Percentiles rank a stretch among this genome's conserved stretches.
Conservation (phyloP, 495 filamentous ascomycete species). For the Acidiella bohemica region DNA sequence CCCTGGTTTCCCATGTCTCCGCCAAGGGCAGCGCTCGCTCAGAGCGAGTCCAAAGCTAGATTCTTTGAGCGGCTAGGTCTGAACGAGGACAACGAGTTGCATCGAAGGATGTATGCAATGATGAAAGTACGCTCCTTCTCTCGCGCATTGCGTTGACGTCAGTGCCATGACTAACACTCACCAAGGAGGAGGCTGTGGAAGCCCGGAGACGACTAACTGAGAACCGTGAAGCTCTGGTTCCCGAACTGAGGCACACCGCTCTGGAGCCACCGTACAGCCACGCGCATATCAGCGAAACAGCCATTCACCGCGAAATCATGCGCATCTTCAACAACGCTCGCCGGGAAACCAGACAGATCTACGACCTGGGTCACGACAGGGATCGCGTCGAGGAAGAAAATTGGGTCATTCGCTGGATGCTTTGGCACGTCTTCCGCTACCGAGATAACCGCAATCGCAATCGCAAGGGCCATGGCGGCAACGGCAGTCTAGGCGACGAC, state of each 20-base stretch:
- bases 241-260: conserved; percentile 7
- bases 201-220: conserved; percentile 23
- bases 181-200: conserved; percentile 25
- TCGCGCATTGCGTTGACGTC: background rate
- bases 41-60: conserved; percentile 22
- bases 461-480: background rate
- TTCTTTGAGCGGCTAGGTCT: conserved; percentile 24
- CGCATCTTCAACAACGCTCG: conserved; percentile 18
- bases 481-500: conserved; percentile 1
- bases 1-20: background rate
- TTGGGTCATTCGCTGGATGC: conserved; percentile 29
- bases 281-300: conserved; percentile 27
- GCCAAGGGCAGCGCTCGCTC: conserved; percentile 12
- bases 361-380: conserved; percentile 22
- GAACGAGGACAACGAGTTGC: conserved; percentile 13
- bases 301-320: conserved; percentile 25
- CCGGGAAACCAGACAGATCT: conserved; percentile 17
- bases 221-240: conserved; percentile 16
- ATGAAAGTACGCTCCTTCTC: conserved; percentile 23
- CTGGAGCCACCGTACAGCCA: conserved; percentile 23
- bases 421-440: conserved; percentile 32
- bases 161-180: background rate
- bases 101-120: conserved; percentile 20
- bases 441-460: conserved; percentile 25
- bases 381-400: conserved; percentile 26